Evolutionary conservation across 2,329 filamentous ascomycete species (phyloP).

Genomic region (Nannizzia gypsea): DNA sequence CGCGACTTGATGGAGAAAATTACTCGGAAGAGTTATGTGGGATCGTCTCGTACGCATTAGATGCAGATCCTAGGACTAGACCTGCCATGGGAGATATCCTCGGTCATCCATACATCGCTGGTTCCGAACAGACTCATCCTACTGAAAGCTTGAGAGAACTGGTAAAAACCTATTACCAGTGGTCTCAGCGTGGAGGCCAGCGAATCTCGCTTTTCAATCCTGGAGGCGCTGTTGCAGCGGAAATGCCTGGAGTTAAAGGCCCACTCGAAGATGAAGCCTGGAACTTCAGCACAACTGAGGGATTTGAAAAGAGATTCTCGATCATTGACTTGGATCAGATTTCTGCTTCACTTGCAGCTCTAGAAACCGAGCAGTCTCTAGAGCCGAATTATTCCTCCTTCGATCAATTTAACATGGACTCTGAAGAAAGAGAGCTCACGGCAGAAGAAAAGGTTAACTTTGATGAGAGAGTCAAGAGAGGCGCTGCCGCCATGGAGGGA

Average conservation of each 20-base stretch:
- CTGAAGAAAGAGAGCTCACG: conserved; percentile 25
- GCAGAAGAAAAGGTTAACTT: conserved; percentile 41
- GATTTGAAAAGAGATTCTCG: conserved; percentile 44
- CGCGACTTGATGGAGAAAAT: conserved; percentile 31
- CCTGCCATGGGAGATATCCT: conserved; percentile 37
- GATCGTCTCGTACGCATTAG: conserved; percentile 34
- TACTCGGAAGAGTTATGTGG: conserved; percentile 37
- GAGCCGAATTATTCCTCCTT: conserved; percentile 15
- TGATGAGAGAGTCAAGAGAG: conserved; percentile 46
- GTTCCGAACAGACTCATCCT: conserved; percentile 34
- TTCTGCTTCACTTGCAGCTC: conserved; percentile 35
- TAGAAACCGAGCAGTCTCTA: conserved; percentile 24
- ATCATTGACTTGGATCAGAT: conserved; percentile 37
- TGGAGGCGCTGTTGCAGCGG: conserved; percentile 46
- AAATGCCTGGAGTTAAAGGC: conserved; percentile 34
- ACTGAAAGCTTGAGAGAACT: conserved; percentile 35
- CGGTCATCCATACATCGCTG: conserved; percentile 35
- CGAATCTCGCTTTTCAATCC: conserved; percentile 48
- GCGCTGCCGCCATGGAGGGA: conserved; percentile 45
- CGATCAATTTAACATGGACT: conserved; percentile 19
- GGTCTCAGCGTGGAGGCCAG: conserved; percentile 39
- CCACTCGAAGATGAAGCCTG: conserved; percentile 42
- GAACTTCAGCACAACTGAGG: conserved; percentile 54
- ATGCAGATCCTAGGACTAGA: conserved; percentile 33
- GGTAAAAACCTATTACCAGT: conserved; percentile 38